Conservation (phyloP, 1,284 basidiomycete species). For the Ustilago loliicola region DNA sequence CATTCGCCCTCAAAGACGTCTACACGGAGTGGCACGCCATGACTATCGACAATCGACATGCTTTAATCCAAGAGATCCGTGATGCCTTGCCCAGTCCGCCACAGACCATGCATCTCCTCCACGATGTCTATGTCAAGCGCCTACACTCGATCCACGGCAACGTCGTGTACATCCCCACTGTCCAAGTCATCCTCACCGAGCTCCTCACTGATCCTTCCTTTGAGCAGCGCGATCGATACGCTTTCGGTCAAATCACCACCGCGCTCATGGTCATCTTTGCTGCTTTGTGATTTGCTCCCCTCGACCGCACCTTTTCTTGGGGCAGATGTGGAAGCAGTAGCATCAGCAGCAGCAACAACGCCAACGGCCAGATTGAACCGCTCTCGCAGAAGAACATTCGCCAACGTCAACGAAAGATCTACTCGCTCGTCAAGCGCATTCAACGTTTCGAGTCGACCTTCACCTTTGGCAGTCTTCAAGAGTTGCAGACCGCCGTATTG, state of each 20-base stretch:
- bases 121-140: constrained; percentile 35
- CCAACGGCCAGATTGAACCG: constrained; percentile 13
- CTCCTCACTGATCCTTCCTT: constrained; percentile 29
- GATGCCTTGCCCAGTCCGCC: constrained; percentile 22
- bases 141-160: constrained; percentile 41
- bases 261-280: constrained; percentile 45
- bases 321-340: constrained; percentile 6
- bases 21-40: constrained; percentile 36
- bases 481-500: constrained; percentile 37
- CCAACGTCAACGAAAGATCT: constrained; percentile 31
- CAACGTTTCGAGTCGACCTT: constrained; percentile 33
- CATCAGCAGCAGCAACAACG: background rate
- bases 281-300: constrained; percentile 30
- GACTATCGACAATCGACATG: constrained; percentile 17
- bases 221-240: constrained; percentile 33
- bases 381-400: constrained; percentile 35
- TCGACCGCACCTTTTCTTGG: constrained; percentile 34
- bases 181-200: constrained; percentile 35
- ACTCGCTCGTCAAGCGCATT: constrained; percentile 40
- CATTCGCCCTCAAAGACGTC: constrained; percentile 48
- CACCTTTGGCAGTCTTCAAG: constrained; percentile 30
- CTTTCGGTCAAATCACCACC: constrained; percentile 32
- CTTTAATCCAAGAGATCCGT: constrained; percentile 26
- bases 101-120: constrained; percentile 30
- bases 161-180: constrained; percentile 26